Evolutionary conservation across 441 rosid genomes (phyloP).

Genomic region (Gossypium lobatum): DNA sequence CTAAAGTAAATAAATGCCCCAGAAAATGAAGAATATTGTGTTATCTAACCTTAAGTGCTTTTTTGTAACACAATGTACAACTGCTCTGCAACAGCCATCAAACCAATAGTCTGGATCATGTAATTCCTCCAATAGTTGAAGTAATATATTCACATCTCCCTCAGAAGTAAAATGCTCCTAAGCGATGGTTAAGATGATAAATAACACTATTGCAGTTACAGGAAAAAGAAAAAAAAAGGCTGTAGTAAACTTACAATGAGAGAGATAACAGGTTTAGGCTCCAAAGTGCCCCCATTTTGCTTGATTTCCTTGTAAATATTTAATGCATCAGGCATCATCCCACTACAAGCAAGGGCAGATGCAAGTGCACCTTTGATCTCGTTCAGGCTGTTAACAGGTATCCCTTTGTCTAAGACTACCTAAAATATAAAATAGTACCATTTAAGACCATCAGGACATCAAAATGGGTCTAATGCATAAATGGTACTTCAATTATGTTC

Average conservation of each 20-base stretch:
- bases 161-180: constrained; percentile 51
- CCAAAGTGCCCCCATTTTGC: constrained; percentile 37
- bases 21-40: constrained; percentile 8
- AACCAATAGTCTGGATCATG: constrained; percentile 41
- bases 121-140: constrained; percentile 51
- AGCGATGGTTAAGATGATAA: constrained; percentile 8
- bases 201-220: constrained; percentile 9
- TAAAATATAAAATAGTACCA: constrained; percentile 26
- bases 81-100: constrained; percentile 56
- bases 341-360: constrained; percentile 66
- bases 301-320: constrained; percentile 57
- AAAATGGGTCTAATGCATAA: constrained; percentile 5
- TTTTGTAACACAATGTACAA: constrained; percentile 41
- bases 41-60: constrained; percentile 51
- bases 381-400: constrained; percentile 34
- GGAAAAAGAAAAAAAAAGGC: constrained; percentile 7
- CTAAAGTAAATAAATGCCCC: constrained; percentile 6
- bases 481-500: background rate
- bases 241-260: constrained; percentile 61
- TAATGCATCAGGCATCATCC: constrained; percentile 63
- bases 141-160: constrained; percentile 41
- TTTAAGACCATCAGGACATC: background rate
- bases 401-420: constrained; percentile 46
- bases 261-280: constrained; percentile 56
- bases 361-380: constrained; percentile 74